Evolutionary conservation across 208 protist genomes (phyloP).

Genomic region (Trypanosoma melophagium): DNA sequence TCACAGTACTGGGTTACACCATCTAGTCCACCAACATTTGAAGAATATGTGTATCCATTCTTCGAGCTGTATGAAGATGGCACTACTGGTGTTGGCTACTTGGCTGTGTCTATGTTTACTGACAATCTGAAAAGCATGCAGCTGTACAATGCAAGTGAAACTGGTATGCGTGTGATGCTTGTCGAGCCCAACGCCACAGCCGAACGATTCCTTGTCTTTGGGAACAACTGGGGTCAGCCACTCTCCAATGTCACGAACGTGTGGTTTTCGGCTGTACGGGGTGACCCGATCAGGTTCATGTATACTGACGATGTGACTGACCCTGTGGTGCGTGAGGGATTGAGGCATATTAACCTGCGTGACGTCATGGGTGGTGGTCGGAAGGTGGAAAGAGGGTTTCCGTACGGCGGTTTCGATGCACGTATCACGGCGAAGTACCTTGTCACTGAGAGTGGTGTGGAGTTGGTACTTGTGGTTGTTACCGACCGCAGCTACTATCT

Average conservation of each 20-base stretch:
- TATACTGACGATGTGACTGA: conserved; percentile 25
- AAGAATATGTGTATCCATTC: conserved; percentile 16
- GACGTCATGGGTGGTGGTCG: too few species aligned
- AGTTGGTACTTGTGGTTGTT: too few species aligned
- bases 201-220: conserved; percentile 9
- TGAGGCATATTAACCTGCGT: conserved; percentile 29
- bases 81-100: conserved; percentile 8
- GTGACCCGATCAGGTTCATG: conserved; percentile 13
- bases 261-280: conserved; percentile 8
- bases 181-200: conserved; percentile 7
- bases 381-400: too few species aligned
- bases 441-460: too few species aligned
- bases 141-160: conserved; percentile 10
- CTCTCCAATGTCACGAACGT: conserved; percentile 13
- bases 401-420: too few species aligned
- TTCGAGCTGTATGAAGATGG: conserved; percentile 2
- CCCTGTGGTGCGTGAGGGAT: conserved; percentile 37
- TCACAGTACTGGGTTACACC: conserved; percentile 13
- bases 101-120: conserved; percentile 5
- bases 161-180: conserved; percentile 19
- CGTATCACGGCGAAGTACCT: too few species aligned
- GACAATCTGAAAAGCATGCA: not conserved
- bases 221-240: conserved; percentile 30
- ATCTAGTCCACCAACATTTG: conserved; percentile 4
- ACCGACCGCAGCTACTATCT: too few species aligned